Percentiles rank a stretch among this genome's conserved stretches.
phyloP scores from a whole-genome alignment of 1,284 basidiomycete species.

The Cryptococcus sp. region DNA sequence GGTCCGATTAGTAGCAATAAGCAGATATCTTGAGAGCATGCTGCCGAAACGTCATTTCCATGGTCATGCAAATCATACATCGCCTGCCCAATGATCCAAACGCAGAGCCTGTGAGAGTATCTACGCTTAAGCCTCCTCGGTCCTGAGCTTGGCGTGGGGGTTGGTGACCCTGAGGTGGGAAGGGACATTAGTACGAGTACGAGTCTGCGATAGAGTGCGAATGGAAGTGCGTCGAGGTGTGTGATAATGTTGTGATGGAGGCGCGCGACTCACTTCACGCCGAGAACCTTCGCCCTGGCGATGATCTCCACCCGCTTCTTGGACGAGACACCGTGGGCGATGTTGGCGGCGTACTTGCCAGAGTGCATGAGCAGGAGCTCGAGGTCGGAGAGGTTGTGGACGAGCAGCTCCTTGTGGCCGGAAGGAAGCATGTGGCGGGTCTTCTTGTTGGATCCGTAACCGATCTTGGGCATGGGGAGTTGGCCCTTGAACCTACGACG shows the following conservation, averaged over 20 bases:
- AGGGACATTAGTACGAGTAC: neutral
- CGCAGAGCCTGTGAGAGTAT: constrained; percentile 5
- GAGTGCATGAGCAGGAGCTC: constrained; percentile 98
- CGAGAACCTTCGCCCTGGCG: constrained; percentile 82
- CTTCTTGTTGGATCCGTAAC: constrained; percentile 62
- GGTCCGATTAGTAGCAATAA: too few relatives aligned
- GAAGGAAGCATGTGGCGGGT: constrained; percentile 93
- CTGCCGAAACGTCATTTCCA: neutral
- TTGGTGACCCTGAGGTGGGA: constrained; percentile 76
- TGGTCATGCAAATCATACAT: constrained; percentile 3
- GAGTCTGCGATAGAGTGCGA: neutral
- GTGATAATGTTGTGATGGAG: neutral
- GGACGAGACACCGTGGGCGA: constrained; percentile 96
- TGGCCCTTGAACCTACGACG: constrained; percentile 96
- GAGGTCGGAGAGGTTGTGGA: constrained; percentile 87
- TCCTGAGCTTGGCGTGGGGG: constrained; percentile 89
- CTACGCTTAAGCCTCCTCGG: constrained; percentile 71
- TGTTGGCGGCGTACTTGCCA: constrained; percentile 92
- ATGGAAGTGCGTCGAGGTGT: neutral
- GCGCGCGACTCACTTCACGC: constrained; percentile 63
- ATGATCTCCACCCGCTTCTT: constrained; percentile 93
- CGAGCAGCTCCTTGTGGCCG: constrained; percentile 90
- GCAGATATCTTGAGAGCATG: too few relatives aligned
- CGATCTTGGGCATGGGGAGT: constrained; percentile 85
- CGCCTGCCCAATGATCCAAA: neutral